Evolutionary conservation across 768 basidiomycete species (phyloP), one percentile per base, ranked within the genome.

Genomic region (Boletellus ananas): DNA sequence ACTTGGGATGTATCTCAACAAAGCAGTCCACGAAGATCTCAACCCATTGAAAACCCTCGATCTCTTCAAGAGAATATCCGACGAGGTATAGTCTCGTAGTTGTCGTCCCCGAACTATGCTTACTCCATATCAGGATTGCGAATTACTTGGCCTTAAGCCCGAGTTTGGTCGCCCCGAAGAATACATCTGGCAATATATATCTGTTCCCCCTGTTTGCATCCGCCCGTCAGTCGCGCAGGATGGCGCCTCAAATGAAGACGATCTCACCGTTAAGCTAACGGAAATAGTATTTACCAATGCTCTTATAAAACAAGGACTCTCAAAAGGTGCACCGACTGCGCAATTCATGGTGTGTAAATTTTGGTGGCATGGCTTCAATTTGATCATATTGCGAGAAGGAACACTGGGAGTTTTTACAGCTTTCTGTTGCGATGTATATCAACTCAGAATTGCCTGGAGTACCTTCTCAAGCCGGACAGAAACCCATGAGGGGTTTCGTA

Each of bases 151-250:
- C 2, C 69, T 98, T 50, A 84, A 90, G 50, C 96, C 96, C 1
- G 79, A 79, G 13, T 85, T 84, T 62, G 94, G 95, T 41, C 74
- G 96, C 46, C 96, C 96, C 10, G 96, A 99, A 72, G 90, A 97
- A 66, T 96, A 93, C 60, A 83, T 99, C 45, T 99, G 96, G 95
- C 95, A 98, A 68, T 99, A 97, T 68, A 82, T 99, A 13, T 95
- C 94, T 20, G 96, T 99, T 27, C 96, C 96, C 35, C 96, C 96
- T 0, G 93, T 96, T 17, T 94, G 93, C 64, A 99, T 99, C 48
- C 83, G 96, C 40, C 96, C 96, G 0, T 96, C 94, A 3, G 96
- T 99, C 1, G 87, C 90, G 0, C 96, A 98, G 68, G 96, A 99
- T 60, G 94, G 93, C 6, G 95, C 95, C 34, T 96, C 93, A 21